phyloP scores from a whole-genome alignment of 352 stramenopile species.

The Phytophthora tentaculata region DNA sequence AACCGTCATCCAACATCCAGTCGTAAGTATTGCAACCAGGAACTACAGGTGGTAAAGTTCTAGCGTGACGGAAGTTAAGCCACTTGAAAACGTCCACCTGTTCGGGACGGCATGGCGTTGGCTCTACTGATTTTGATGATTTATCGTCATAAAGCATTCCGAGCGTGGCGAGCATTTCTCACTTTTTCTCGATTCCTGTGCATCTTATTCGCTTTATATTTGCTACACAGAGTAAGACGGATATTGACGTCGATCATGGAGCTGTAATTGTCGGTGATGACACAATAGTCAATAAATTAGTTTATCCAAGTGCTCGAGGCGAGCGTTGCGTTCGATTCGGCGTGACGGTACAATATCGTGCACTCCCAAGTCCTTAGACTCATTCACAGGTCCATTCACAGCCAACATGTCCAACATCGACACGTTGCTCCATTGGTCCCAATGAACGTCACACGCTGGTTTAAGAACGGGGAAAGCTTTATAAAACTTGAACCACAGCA shows the following conservation, averaged over 20 bases:
- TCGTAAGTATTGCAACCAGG: conserved; percentile 49
- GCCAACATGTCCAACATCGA: conserved; percentile 39
- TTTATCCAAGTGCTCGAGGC: conserved; percentile 54
- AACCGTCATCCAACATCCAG: conserved; percentile 68
- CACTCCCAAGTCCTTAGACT: conserved; percentile 39
- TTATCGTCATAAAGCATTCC: too few species aligned
- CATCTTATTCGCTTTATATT: too few species aligned
- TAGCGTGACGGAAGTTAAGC: conserved; percentile 50
- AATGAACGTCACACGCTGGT: conserved; percentile 49
- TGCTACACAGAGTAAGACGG: too few species aligned
- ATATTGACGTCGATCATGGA: too few species aligned
- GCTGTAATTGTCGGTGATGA: conserved; percentile 41
- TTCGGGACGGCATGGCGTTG: conserved; percentile 43
- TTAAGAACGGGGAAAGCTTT: conserved; percentile 42
- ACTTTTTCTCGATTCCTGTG: too few species aligned
- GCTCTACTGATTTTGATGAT: background rate
- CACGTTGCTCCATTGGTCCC: conserved; percentile 50
- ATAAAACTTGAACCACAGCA: conserved; percentile 48
- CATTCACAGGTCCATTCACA: conserved; percentile 35
- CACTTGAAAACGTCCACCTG: conserved; percentile 50
- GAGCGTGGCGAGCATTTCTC: too few species aligned
- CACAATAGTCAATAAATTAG: conserved; percentile 56
- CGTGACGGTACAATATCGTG: conserved; percentile 35
- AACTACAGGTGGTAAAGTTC: conserved; percentile 44
- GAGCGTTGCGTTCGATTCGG: conserved; percentile 44